Conservation (phyloP, 768 basidiomycete genomes). For the Hortiboletus campestris region DNA sequence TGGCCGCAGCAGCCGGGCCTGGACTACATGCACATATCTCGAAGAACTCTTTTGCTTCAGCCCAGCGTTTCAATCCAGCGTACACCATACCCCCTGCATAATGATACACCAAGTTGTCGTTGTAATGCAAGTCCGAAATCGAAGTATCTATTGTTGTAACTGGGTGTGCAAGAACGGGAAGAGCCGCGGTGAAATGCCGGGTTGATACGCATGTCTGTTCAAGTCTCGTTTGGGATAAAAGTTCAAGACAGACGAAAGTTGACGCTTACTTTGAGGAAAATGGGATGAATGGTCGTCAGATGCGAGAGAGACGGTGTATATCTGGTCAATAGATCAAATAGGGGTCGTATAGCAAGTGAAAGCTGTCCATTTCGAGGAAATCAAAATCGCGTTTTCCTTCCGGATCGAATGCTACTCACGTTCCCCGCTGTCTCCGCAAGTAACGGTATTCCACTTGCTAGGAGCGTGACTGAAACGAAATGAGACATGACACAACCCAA, state of each 20-base stretch:
- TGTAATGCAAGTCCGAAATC: constrained; percentile 67
- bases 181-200: constrained; percentile 51
- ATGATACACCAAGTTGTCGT: constrained; percentile 83
- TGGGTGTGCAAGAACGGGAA: constrained; percentile 59
- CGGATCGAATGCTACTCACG: constrained; percentile 38
- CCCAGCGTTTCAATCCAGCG: constrained; percentile 60
- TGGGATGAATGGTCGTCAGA: constrained; percentile 68
- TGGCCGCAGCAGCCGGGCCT: constrained; percentile 53
- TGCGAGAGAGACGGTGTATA: constrained; percentile 56
- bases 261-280: constrained; percentile 58
- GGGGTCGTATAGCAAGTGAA: constrained; percentile 51
- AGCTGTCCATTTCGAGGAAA: constrained; percentile 34
- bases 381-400: not conserved
- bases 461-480: constrained; percentile 49
- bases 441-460: constrained; percentile 63
- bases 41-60: constrained; percentile 70
- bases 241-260: not conserved
- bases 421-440: constrained; percentile 48
- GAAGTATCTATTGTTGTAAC: constrained; percentile 62
- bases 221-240: not conserved
- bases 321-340: constrained; percentile 58
- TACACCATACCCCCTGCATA: constrained; percentile 76
- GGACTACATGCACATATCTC: constrained; percentile 75
- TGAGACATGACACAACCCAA: not conserved
- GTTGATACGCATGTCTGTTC: constrained; percentile 56